Base-by-base conservation (phyloP, 352 stramenopile species). In the Globisporangium cylindrosporum region DNA sequence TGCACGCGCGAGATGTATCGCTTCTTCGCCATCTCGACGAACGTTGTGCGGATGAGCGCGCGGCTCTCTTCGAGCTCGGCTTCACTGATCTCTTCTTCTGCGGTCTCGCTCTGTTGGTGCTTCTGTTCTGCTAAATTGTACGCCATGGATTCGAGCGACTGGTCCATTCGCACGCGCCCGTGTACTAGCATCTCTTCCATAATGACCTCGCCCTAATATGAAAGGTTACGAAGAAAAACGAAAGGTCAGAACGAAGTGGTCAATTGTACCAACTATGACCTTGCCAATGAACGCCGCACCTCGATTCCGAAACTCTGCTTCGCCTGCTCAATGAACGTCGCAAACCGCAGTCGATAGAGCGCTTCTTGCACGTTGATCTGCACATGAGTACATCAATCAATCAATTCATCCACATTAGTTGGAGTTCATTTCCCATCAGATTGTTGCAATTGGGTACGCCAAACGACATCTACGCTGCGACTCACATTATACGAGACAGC, bases 11-110 rank as follows among this genome's bases (percentile, higher is more conserved):
- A 84, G 61, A 96, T 91, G 76, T 92, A 95, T 58, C 89, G 81
- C 71, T 92, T 92, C 73, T 96, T 96, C 68, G 88, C 88, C 89
- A 96, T 95, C 51, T 96, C 83, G 32, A 95, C 80, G 68, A 96
- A 95, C n/a, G 74, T 72, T 18, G 84, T 70, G 34, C 81, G 85
- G 57, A 96, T 79, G 25, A 72, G 55, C 24, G 76, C 73, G 34
- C 87, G 85, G 43, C 82, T 84, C 29, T 86, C 80, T 4, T 93
- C 83, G 36, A 96, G 77, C 61, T 92, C 85, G n/a, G 81, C 73
- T 20, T 94, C 87, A 24, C 68, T 80, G 25, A 92, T 90, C 68
- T 91, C 84, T 4, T 91, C 80, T 4, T 85, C 78, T 9, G 84
- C 71, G 1, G 49, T 54, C 15, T 66, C 54, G 77, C 69, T 36